Evolutionary conservation across 192 early-diverging fungal genomes (phyloP).

Genomic region (Anaeromyces robustus): DNA sequence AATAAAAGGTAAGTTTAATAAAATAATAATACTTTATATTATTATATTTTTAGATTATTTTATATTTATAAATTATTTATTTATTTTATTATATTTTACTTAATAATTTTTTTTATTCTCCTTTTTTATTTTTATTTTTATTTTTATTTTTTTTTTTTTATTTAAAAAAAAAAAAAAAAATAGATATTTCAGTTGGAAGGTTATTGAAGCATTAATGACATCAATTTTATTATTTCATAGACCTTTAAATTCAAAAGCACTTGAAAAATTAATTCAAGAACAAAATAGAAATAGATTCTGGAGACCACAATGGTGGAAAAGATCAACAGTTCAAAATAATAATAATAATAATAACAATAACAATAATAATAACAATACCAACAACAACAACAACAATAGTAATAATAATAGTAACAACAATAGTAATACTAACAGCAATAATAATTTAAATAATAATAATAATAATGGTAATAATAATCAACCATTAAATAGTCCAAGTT

Average conservation of each 20-base stretch:
- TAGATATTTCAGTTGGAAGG: not conserved
- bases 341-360: not conserved
- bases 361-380: not conserved
- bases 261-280: not conserved
- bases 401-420: no score
- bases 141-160: not conserved
- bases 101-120: not conserved
- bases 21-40: no score
- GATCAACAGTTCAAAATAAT: not conserved
- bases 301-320: not conserved
- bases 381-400: not conserved
- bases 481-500: not conserved
- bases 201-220: not conserved
- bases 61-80: no score
- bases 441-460: no score
- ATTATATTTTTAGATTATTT: no score
- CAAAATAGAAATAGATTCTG: not conserved
- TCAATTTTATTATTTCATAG: not conserved
- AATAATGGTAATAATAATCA: not conserved
- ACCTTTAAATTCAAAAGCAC: not conserved
- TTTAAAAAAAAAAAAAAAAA: constrained; percentile 13
- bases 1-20: not conserved
- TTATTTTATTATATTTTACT: no score
- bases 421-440: no score
- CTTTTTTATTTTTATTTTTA: not conserved